Evolutionary conservation across 2,329 filamentous ascomycete genomes (phyloP).

Genomic region (Penicillium brasilianum): DNA sequence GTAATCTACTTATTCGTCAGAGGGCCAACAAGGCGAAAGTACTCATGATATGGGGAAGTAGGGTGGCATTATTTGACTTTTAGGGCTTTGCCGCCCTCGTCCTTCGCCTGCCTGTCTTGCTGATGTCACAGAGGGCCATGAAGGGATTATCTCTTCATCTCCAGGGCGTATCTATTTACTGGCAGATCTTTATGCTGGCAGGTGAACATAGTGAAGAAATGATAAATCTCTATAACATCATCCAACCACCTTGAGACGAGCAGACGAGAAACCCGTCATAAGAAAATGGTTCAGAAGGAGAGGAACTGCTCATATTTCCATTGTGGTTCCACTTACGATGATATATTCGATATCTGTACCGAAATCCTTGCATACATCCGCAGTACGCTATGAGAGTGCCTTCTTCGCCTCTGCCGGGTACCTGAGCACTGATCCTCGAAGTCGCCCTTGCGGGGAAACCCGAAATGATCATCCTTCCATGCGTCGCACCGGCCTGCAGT

Average conservation of each 20-base stretch:
- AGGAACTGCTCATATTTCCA: too few relatives aligned
- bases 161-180: too few relatives aligned
- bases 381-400: neutral
- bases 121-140: neutral
- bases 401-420: neutral
- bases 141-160: too few relatives aligned
- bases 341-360: too few relatives aligned
- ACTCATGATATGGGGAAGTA: neutral
- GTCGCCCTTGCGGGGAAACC: neutral
- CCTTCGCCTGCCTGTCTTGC: neutral
- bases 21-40: neutral
- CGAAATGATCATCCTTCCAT: constrained; percentile 3
- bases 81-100: neutral
- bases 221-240: too few relatives aligned
- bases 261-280: too few relatives aligned
- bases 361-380: neutral
- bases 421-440: constrained; percentile 3
- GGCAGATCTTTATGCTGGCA: too few relatives aligned
- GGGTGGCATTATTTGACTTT: neutral
- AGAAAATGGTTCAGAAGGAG: too few relatives aligned
- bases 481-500: constrained; percentile 15
- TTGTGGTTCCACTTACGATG: too few relatives aligned
- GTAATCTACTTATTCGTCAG: too few relatives aligned
- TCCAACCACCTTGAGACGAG: too few relatives aligned
- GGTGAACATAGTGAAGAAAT: too few relatives aligned